Base-by-base conservation (phyloP, 805 yeast species). In the Cyberlindnera samutprakarnensis region DNA sequence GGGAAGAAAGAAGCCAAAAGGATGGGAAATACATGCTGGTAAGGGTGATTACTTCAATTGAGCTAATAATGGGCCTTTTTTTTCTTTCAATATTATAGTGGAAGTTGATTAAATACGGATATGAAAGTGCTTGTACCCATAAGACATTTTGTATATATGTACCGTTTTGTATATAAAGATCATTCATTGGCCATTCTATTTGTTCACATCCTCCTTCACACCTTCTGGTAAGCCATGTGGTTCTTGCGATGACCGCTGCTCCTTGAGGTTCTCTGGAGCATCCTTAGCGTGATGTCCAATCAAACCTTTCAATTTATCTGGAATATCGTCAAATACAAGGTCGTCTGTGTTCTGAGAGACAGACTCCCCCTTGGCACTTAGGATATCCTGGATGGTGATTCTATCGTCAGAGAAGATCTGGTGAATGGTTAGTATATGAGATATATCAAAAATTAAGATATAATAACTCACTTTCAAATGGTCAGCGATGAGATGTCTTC, bases 401-500 rank as follows among this genome's bases (percentile, higher is more conserved):
- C 70, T 66, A 17, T 73, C 64, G 54, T 88, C 96, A n/a, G 77
- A 73, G 50, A 88, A 87, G 20, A 88, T 83, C 62, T 28, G n/a
- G 2, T 16, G 7, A 14, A 16, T 14, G 76, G 54, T 32, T 17
- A 15, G 6, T 6, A 41, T 54, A 54, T 27, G 32, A 27, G 36
- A 35, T 32, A 32, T 19, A 14, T 11, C 14, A 23, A 14, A 25
- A 16, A 12, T 7, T 20, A 17, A 7, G 18, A 11, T 7, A 16
- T n/a, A 12, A 15, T 7, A 12, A 54, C 64, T 32, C 43, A 62
- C 68, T 50, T 75, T 78, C 37, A 81, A 58, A 51, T 81, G 88
- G 53, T 90, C 97, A 0, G 96, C 95, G 25, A 90, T 88, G 50
- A 90, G 61, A 53, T 90, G 97, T 42, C 96, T 72, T 49, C 73